Base-by-base conservation (phyloP, 2,329 filamentous ascomycete species). In the Chrysoporthe deuterocubensis region DNA sequence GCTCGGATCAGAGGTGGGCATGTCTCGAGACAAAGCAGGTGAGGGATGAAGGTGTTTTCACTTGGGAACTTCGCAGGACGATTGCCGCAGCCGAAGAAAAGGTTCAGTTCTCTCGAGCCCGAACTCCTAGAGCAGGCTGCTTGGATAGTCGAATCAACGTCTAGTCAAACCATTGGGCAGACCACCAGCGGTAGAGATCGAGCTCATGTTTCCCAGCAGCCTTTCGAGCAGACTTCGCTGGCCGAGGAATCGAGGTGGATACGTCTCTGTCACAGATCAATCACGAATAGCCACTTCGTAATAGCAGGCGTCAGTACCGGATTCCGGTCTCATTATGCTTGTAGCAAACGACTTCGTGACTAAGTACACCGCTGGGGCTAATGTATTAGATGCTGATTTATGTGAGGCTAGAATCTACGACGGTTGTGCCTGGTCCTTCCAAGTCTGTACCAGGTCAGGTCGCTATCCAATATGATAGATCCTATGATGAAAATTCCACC, bases 331-430 rank as follows among this genome's bases (percentile, higher is more conserved):
- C 11, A 4, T 54, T 11, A n/a, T 57, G 32, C 34, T 34, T 34
- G 26, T 54, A 54, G 50, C 50, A 54, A 34, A 18, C 21, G 50
- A 54, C 21, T 54, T 34, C 26, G 13, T 18, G 52, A 32, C 34
- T 60, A 61, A 64, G 44, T 67, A 59, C 46, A 56, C 44, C 57
- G 64, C 67, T 59, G 57, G 40, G 57, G 65, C 60, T 67, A 52
- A 64, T 64, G 54, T 67, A 69, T 67, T 69, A 69, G 52, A 69
- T 67, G 61, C 65, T 66, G 43, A 64, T 54, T 42, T 60, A 64
- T 67, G 65, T 63, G 64, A 59, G 67, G 67, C 64, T 66, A 61
- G 56, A 50, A 63, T 63, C 26, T 59, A 68, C 40, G 37, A 63
- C 34, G 42, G 26, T 46, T 46, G 42, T 65, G 58, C 63, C 34